phyloP scores from a whole-genome alignment of 208 protist genomes.

The Zelonia costaricensis region DNA sequence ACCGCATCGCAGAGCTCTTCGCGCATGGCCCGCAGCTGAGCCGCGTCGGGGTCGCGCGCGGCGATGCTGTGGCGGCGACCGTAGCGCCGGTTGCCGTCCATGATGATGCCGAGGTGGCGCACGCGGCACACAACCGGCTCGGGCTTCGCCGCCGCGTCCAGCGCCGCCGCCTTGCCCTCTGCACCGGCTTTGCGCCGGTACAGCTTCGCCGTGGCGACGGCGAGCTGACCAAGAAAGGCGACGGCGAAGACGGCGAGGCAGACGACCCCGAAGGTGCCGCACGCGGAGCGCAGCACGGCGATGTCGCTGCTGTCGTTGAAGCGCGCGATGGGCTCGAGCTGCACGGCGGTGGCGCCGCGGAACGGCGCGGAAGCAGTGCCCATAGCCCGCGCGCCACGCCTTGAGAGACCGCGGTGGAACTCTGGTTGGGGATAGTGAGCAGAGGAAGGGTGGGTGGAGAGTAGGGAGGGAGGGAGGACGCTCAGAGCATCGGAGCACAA shows the following conservation, averaged over 20 bases:
- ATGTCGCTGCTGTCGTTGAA: slow-evolving; percentile 23
- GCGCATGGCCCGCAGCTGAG: slow-evolving; percentile 12
- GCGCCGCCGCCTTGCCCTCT: not conserved
- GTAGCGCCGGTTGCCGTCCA: slow-evolving; percentile 91
- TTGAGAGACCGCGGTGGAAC: no score
- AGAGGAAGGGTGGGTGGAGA: no score
- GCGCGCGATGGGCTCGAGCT: not conserved
- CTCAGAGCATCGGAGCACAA: no score
- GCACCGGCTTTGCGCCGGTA: not conserved
- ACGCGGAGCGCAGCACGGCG: slow-evolving; percentile 18
- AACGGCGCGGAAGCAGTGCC: not conserved
- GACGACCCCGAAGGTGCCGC: slow-evolving; percentile 23
- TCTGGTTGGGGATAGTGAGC: no score
- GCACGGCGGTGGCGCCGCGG: not conserved
- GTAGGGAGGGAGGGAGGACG: no score
- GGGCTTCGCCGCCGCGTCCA: not conserved
- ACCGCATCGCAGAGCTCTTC: slow-evolving; percentile 17
- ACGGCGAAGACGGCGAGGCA: slow-evolving; percentile 27
- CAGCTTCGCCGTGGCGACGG: slow-evolving; percentile 6
- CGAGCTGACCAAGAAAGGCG: slow-evolving; percentile 20
- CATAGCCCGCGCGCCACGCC: no score
- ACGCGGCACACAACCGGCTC: slow-evolving; percentile 37
- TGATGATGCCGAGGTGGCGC: slow-evolving; percentile 86
- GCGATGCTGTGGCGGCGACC: slow-evolving; percentile 24
- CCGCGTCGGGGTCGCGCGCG: slow-evolving; percentile 7